These are phyloP conservation scores for Clohesyomyces aquaticus DNA, from an alignment of 495 filamentous ascomycete species.

Conservation along the genomic window DNA sequence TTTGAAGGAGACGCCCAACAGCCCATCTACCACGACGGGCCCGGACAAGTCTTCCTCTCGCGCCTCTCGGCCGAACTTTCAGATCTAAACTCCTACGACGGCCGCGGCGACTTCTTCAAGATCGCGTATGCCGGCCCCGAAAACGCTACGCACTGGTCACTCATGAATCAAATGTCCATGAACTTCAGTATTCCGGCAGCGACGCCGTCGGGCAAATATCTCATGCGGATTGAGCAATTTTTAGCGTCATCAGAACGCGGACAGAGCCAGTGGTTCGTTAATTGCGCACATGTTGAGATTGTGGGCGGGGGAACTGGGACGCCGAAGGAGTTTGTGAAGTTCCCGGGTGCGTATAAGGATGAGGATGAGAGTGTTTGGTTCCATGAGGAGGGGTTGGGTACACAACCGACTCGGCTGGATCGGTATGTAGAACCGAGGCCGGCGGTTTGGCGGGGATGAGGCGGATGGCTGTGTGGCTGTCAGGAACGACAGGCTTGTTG, in stretches of 20 bases:
- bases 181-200: slow-evolving; percentile 12
- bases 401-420: neutral
- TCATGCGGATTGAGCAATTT: slow-evolving; percentile 24
- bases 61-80: neutral
- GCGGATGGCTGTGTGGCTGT: too few species aligned
- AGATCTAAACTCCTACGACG: slow-evolving; percentile 6
- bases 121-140: slow-evolving; percentile 12
- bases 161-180: neutral
- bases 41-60: slow-evolving; percentile 21
- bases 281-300: slow-evolving; percentile 24
- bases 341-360: slow-evolving; percentile 17
- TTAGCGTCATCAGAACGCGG: neutral
- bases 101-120: slow-evolving; percentile 25
- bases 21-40: slow-evolving; percentile 15
- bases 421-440: neutral
- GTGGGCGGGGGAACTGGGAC: slow-evolving; percentile 9
- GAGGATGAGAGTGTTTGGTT: slow-evolving; percentile 3
- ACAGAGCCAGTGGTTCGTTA: slow-evolving; percentile 12
- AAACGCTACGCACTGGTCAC: neutral
- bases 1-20: slow-evolving; percentile 4
- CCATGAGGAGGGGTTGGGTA: slow-evolving; percentile 15
- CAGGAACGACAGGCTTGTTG: too few species aligned
- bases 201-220: slow-evolving; percentile 27
- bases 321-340: slow-evolving; percentile 8
- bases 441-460: neutral